These are phyloP conservation scores for Ophiostoma ips DNA, from an alignment of 2,329 filamentous ascomycete genomes.

Conservation along the genomic window DNA sequence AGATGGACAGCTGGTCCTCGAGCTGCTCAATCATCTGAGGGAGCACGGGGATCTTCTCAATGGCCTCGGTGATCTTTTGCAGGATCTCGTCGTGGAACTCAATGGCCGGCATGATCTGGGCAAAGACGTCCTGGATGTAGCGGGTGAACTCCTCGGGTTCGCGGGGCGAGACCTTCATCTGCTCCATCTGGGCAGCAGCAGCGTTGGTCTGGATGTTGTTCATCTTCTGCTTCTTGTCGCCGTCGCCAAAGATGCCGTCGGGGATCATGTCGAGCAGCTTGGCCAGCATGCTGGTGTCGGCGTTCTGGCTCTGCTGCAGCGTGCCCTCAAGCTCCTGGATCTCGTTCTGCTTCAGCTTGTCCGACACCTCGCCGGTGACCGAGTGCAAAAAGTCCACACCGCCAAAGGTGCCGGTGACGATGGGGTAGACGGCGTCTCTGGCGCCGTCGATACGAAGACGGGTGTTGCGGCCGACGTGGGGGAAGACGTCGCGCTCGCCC, in stretches of 20 bases:
- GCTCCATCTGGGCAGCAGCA: slow-evolving; percentile 59
- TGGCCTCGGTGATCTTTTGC: slow-evolving; percentile 60
- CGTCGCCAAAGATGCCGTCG: slow-evolving; percentile 61
- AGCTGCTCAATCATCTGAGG: slow-evolving; percentile 76
- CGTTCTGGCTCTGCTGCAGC: slow-evolving; percentile 48
- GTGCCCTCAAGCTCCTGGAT: slow-evolving; percentile 79
- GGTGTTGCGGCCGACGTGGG: slow-evolving; percentile 71
- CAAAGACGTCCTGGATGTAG: slow-evolving; percentile 60
- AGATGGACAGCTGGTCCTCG: slow-evolving; percentile 74
- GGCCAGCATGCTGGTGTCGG: slow-evolving; percentile 61
- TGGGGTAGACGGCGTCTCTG: slow-evolving; percentile 55
- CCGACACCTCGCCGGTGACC: slow-evolving; percentile 63
- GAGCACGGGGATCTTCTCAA: slow-evolving; percentile 75
- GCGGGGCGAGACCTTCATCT: slow-evolving; percentile 58
- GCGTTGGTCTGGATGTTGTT: slow-evolving; percentile 70
- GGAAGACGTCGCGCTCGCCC: slow-evolving; percentile 68
- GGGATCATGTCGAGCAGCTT: slow-evolving; percentile 73
- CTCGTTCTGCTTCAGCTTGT: slow-evolving; percentile 85
- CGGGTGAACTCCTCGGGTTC: slow-evolving; percentile 71
- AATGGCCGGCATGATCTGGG: slow-evolving; percentile 77
- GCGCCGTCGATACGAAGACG: slow-evolving; percentile 55
- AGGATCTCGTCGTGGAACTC: slow-evolving; percentile 84
- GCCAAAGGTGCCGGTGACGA: slow-evolving; percentile 85
- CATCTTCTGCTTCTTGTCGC: slow-evolving; percentile 60
- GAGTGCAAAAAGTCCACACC: slow-evolving; percentile 91